Conservation (phyloP, 2,329 filamentous ascomycete species). For the Diaporthe velutina region DNA sequence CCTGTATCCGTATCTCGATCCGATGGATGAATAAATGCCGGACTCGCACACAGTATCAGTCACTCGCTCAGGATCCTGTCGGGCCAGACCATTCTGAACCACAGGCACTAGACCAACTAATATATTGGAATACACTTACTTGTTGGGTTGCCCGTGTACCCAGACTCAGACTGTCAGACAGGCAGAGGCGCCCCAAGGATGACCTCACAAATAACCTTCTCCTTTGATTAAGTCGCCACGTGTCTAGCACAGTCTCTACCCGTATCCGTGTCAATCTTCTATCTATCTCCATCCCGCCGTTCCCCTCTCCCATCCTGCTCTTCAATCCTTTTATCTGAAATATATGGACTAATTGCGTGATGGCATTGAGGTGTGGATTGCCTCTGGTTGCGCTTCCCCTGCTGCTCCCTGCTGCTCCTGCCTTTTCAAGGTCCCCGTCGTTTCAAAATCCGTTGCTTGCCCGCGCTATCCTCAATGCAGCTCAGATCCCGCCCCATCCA, state of each 20-base stretch:
- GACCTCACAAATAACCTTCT: constrained; percentile 17
- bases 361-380: constrained; percentile 19
- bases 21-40: not conserved
- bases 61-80: not conserved
- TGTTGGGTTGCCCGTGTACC: not conserved
- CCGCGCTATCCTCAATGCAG: constrained; percentile 23
- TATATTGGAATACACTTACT: not conserved
- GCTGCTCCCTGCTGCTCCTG: constrained; percentile 14
- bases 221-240: constrained; percentile 20
- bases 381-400: not conserved
- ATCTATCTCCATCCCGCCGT: not conserved
- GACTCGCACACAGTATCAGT: not conserved
- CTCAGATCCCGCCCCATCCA: constrained; percentile 25
- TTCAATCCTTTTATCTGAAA: constrained; percentile 16
- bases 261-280: not conserved
- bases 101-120: not conserved
- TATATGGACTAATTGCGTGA: constrained; percentile 25
- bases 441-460: constrained; percentile 25
- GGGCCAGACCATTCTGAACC: constrained; percentile 22
- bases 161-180: not conserved
- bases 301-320: not conserved
- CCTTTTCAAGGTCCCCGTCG: constrained; percentile 29
- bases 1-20: not conserved
- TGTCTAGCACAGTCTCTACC: constrained; percentile 18
- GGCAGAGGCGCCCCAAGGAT: not conserved